Base-by-base conservation (phyloP, 306 rosid genomes). In the Ziziphus jujuba region DNA sequence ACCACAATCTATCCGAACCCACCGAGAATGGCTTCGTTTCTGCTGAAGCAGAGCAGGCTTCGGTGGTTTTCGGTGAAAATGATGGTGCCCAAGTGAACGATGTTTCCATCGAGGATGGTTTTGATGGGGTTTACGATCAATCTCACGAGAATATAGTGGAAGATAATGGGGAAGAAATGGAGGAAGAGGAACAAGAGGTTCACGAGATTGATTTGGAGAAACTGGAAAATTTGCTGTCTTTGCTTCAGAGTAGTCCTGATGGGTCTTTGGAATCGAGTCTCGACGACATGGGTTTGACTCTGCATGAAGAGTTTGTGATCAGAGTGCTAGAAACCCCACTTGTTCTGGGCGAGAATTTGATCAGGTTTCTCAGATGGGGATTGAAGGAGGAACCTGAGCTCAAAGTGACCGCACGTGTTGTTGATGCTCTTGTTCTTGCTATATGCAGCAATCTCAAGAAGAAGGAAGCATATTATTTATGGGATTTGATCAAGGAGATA, bases 291-390 rank as follows among this genome's bases (percentile, higher is more conserved):
- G 76, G 34, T 54, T 84, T 87, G 71, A 43, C 6, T 33, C 63
- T 86, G 20, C 76, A 75, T 36, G 82, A 80, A 11, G 86, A 84
- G 13, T 74, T 87, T 69, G 73, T 86, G 9, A 58, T 75, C 43
- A 81, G 65, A 70, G 65, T 86, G 34, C 34, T 79, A 35, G 87
- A 87, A 74, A 63, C 87, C 7, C 86, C 85, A n/a, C 33, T 45
- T 14, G 58, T 86, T 72, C 72, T 69, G 60, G 84, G 78, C 56
- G 89, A 81, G 72, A 89, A 85, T 82, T 71, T 84, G 55, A 61
- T 87, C 24, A 78, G 84, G 78, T 85, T 92, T 69, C 64, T 89
- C 36, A 78, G 64, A 23, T 92, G 98, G 98, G 86, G 78, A 55
- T 56, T 75, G 92, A 78, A 56, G 69, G 73, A 70, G 53, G 80